These are phyloP conservation scores for Choiromyces venosus DNA, from an alignment of 495 filamentous ascomycete genomes.

Conservation along the genomic window DNA sequence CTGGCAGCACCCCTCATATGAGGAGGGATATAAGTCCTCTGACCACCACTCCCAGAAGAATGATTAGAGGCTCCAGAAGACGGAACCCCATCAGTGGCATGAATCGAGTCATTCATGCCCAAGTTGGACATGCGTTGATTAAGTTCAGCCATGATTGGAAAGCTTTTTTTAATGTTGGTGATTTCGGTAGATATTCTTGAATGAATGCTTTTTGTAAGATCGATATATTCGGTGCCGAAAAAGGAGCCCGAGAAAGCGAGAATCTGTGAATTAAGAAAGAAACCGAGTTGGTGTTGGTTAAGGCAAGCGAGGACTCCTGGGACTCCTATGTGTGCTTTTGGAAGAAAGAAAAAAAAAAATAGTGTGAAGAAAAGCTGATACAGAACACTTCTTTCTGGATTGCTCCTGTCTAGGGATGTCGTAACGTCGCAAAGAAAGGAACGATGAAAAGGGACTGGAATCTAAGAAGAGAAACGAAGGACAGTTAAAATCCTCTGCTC, in stretches of 20 bases:
- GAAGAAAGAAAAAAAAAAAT: slow-evolving; percentile 35
- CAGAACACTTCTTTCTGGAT: slow-evolving; percentile 16
- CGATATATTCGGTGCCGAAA: slow-evolving; percentile 14
- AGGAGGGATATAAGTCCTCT: slow-evolving; percentile 83
- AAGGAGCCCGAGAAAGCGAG: slow-evolving; percentile 9
- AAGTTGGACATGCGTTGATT: slow-evolving; percentile 54
- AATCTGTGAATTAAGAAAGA: slow-evolving; percentile 22
- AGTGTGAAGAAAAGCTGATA: slow-evolving; percentile 20
- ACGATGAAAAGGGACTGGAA: slow-evolving; percentile 44
- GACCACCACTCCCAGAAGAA: slow-evolving; percentile 52
- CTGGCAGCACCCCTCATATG: slow-evolving; percentile 63
- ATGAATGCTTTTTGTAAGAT: slow-evolving; percentile 7
- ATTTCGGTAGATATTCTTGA: slow-evolving; percentile 9
- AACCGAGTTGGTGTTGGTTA: slow-evolving; percentile 20
- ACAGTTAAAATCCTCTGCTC: slow-evolving; percentile 46
- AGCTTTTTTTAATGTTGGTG: slow-evolving; percentile 12
- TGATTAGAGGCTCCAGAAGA: slow-evolving; percentile 66
- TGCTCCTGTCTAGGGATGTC: slow-evolving; percentile 32
- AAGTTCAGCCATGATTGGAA: slow-evolving; percentile 77
- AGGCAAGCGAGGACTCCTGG: slow-evolving; percentile 25
- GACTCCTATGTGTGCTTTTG: slow-evolving; percentile 28
- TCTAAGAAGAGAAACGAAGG: slow-evolving; percentile 43
- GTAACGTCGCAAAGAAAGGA: slow-evolving; percentile 44
- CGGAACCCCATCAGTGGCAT: slow-evolving; percentile 58
- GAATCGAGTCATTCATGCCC: slow-evolving; percentile 39